Base-by-base conservation (phyloP, 2,329 filamentous ascomycete species). In the Colletotrichum destructivum region DNA sequence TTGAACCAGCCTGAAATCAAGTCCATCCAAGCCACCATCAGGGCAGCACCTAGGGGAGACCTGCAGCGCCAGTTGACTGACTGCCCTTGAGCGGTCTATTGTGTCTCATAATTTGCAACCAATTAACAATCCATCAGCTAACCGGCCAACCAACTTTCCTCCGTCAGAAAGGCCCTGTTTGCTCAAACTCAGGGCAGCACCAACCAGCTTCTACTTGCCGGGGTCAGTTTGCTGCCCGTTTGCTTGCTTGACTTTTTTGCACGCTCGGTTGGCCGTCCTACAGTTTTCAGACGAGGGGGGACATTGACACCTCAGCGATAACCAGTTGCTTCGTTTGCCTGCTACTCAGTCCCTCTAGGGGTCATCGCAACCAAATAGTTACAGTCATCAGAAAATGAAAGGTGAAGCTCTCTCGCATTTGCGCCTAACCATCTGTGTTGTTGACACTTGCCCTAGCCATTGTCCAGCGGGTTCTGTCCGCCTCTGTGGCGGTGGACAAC, bases 401-500 rank as follows among this genome's bases (percentile, higher is more conserved):
- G 83, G 83, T 82, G 69, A 67, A 78, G 72, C 54, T 38, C 63
- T 56, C 52, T 57, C 59, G 15, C 61, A 12, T 62, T 56, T 65
- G 71, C 74, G 63, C 74, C 64, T 38, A 49, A 38, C 59, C 21
- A 16, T 51, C 35, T 49, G 64, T 72, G 72, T 35, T 38, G 12
- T 59, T 44, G 15, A 69, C 59, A 81, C 75, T 72, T 62, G 64
- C 71, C 71, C 64, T 78, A 98, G 96, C 95, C 65, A 94, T 99
- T 72, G 85, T 98, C 64, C 96, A 99, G 83, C 90, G 96, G 75
- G 96, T 99, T 62, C 90, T 98, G 72, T 98, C 95, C 54, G 96
- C 96, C 72, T 98, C 96, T 9, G 96, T 99, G 77, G 96, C 95
- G 1, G 96, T 99, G 63, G 95, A 99, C 79, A 93, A 94, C 79